phyloP scores from a whole-genome alignment of 306 rosid genomes.

The Acacia crassicarpa region DNA sequence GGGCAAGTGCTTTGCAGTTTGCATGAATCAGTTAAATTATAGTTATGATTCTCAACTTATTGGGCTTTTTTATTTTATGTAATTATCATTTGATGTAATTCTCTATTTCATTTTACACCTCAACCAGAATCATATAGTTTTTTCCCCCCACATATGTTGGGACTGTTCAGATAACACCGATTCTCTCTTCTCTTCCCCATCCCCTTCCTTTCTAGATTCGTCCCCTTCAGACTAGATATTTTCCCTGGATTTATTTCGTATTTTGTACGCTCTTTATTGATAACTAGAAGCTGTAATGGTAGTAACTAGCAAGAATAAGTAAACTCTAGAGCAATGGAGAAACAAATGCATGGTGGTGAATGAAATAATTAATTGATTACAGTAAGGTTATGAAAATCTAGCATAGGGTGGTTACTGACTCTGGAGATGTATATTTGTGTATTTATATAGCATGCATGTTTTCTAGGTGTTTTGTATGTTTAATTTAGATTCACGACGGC shows the following conservation, averaged over 20 bases:
- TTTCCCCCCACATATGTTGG: neutral
- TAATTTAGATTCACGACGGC: no score
- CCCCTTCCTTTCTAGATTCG: neutral
- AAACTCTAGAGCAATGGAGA: neutral
- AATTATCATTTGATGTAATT: neutral
- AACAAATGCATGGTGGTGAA: neutral
- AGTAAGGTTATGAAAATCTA: no score
- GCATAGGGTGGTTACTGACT: no score
- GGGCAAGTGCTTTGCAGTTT: neutral
- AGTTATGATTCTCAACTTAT: neutral
- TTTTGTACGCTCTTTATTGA: neutral
- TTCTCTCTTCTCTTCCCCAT: no score
- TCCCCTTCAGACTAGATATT: neutral
- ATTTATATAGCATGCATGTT: no score
- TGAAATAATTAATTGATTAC: no score
- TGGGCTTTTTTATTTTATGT: neutral
- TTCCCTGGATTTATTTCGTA: no score
- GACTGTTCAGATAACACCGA: neutral
- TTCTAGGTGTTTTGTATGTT: no score
- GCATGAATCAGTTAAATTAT: neutral
- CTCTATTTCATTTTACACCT: neutral
- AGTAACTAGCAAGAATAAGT: neutral
- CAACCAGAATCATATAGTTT: neutral
- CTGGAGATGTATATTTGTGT: no score
- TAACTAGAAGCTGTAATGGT: neutral